These are phyloP conservation scores for Exophiala spinifera DNA, from an alignment of 2,329 filamentous ascomycete genomes.

Conservation along the genomic window DNA sequence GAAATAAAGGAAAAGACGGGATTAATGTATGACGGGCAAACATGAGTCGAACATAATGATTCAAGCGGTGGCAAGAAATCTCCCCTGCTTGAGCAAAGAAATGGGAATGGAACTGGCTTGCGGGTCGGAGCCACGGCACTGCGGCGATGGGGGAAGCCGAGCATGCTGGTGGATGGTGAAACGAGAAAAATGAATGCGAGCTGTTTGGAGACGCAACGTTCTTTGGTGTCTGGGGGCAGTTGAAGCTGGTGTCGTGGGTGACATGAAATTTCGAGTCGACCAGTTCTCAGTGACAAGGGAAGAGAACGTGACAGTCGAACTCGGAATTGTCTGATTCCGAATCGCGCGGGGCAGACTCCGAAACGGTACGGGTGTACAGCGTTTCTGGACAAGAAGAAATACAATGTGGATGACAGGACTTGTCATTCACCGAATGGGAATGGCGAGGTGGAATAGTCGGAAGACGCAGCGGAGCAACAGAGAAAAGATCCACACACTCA, in stretches of 20 bases:
- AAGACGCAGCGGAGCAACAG: slow-evolving; percentile 32
- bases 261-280: slow-evolving; percentile 32
- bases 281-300: slow-evolving; percentile 10
- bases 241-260: slow-evolving; percentile 37
- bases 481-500: slow-evolving; percentile 43
- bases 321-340: slow-evolving; percentile 7
- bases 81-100: slow-evolving; percentile 54
- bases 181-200: slow-evolving; percentile 10
- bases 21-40: slow-evolving; percentile 23
- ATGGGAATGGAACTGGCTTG: slow-evolving; percentile 35
- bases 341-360: slow-evolving; percentile 5
- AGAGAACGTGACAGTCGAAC: slow-evolving; percentile 11
- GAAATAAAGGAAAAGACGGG: slow-evolving; percentile 20
- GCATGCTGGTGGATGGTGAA: not conserved
- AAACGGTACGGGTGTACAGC: slow-evolving; percentile 15
- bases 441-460: slow-evolving; percentile 15
- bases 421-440: slow-evolving; percentile 24
- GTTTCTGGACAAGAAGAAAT: slow-evolving; percentile 20
- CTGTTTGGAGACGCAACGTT: slow-evolving; percentile 23
- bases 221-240: slow-evolving; percentile 30
- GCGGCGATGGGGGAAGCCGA: slow-evolving; percentile 1
- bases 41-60: slow-evolving; percentile 52
- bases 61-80: slow-evolving; percentile 53
- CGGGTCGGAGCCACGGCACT: slow-evolving; percentile 3
- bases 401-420: slow-evolving; percentile 1